phyloP scores from a whole-genome alignment of 805 yeast genomes.

The Nakazawaea anatomiae region DNA sequence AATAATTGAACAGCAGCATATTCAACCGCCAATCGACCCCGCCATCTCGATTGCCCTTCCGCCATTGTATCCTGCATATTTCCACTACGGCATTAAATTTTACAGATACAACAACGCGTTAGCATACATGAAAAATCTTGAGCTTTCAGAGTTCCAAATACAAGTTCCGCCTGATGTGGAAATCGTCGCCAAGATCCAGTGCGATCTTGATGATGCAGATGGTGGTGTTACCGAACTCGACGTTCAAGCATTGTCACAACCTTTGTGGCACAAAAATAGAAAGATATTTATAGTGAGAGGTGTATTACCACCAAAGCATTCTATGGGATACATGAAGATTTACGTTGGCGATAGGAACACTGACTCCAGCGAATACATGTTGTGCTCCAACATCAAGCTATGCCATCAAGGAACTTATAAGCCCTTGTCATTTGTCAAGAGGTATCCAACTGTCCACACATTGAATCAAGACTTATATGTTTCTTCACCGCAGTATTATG shows the following conservation, averaged over 20 bases:
- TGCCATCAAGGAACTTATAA: conserved; percentile 63
- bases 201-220: conserved; percentile 27
- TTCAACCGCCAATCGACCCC: conserved; percentile 78
- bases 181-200: conserved; percentile 52
- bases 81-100: conserved; percentile 51
- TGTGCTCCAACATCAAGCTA: conserved; percentile 53
- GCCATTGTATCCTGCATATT: conserved; percentile 77
- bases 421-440: conserved; percentile 60
- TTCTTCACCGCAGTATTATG: conserved; percentile 74
- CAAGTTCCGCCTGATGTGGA: conserved; percentile 69
- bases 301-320: conserved; percentile 60
- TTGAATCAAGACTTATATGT: conserved; percentile 74
- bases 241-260: conserved; percentile 66
- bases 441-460: conserved; percentile 67
- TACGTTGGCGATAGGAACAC: conserved; percentile 64
- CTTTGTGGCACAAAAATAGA: conserved; percentile 58
- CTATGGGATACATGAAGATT: conserved; percentile 68
- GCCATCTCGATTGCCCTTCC: conserved; percentile 77
- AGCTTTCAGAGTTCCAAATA: conserved; percentile 73
- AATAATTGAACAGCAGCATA: conserved; percentile 74
- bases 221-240: conserved; percentile 27
- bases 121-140: conserved; percentile 66
- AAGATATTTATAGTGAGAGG: conserved; percentile 79
- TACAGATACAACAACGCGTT: conserved; percentile 72
- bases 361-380: conserved; percentile 44